Conservation (phyloP, 495 filamentous ascomycete genomes). For the Corynascus novoguineensis region DNA sequence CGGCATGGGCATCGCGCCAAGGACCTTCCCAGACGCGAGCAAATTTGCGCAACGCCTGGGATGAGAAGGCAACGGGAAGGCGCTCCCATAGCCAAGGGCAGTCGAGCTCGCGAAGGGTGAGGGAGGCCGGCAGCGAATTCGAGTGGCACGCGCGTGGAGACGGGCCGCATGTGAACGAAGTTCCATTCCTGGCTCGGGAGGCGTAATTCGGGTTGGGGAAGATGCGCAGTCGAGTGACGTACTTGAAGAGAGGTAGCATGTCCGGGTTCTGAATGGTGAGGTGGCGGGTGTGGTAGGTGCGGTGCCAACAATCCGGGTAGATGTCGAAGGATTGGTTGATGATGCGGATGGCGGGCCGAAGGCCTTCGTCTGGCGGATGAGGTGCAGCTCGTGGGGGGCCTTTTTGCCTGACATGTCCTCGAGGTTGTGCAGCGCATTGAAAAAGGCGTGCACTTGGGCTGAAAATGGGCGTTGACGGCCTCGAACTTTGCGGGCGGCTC, state of each 20-base stretch:
- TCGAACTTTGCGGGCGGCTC: conserved; percentile 24
- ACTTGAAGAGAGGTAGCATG: neutral
- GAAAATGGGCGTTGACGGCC: conserved; percentile 26
- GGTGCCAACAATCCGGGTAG: neutral
- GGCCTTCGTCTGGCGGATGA: neutral
- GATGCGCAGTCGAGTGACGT: conserved; percentile 1
- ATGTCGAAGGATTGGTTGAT: neutral
- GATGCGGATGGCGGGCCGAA: neutral
- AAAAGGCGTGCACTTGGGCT: conserved; percentile 27
- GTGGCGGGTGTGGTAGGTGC: conserved; percentile 1
- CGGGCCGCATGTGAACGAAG: neutral
- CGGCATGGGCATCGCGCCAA: conserved; percentile 5
- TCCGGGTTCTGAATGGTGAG: conserved; percentile 2
- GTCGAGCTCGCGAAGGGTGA: neutral
- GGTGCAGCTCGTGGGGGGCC: neutral
- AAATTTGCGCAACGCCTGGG: neutral
- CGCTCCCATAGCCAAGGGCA: conserved; percentile 6
- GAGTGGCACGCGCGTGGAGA: neutral
- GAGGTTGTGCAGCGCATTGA: neutral
- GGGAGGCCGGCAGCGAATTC: conserved; percentile 5
- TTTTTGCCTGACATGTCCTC: neutral
- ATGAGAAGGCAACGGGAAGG: conserved; percentile 2
- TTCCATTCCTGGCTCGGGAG: neutral
- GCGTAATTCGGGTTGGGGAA: neutral
- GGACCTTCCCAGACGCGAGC: conserved; percentile 6